Evolutionary conservation across 768 basidiomycete genomes (phyloP).

Genomic region (Suillus cothurnatus): DNA sequence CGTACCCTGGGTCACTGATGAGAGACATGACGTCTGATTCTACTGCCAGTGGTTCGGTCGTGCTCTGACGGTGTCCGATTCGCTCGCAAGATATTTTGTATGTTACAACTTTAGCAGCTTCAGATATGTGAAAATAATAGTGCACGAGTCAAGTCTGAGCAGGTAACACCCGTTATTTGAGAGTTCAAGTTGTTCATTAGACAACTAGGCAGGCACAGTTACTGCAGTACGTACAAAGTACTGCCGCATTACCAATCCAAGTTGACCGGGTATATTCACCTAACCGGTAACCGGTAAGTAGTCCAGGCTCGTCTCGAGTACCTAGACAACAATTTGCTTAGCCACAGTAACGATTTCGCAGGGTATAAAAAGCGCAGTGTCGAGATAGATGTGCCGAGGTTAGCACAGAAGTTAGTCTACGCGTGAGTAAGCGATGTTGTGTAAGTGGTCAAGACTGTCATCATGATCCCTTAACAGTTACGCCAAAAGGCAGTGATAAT

Average conservation of each 20-base stretch:
- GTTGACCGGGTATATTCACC: not conserved
- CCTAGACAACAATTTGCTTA: not conserved
- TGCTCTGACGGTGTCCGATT: not conserved
- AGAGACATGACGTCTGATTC: constrained; percentile 48
- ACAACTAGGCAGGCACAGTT: not conserved
- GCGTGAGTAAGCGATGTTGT: no score
- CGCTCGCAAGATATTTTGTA: not conserved
- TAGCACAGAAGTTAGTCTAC: no score
- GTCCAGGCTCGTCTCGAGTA: not conserved
- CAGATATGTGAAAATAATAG: not conserved
- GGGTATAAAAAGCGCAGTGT: not conserved
- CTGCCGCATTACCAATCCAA: not conserved
- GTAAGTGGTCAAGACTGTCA: no score
- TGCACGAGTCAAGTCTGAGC: not conserved
- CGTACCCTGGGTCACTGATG: constrained; percentile 65
- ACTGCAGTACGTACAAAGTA: not conserved
- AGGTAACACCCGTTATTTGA: not conserved
- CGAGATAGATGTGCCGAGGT: no score
- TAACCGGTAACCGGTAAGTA: not conserved
- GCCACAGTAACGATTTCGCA: not conserved
- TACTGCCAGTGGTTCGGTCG: not conserved
- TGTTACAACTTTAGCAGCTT: not conserved
- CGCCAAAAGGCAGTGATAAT: no score
- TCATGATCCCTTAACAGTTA: no score
- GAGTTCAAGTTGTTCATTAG: not conserved